Evolutionary conservation across 768 basidiomycete species (phyloP).

Genomic region (Xerocomus spinulosus): DNA sequence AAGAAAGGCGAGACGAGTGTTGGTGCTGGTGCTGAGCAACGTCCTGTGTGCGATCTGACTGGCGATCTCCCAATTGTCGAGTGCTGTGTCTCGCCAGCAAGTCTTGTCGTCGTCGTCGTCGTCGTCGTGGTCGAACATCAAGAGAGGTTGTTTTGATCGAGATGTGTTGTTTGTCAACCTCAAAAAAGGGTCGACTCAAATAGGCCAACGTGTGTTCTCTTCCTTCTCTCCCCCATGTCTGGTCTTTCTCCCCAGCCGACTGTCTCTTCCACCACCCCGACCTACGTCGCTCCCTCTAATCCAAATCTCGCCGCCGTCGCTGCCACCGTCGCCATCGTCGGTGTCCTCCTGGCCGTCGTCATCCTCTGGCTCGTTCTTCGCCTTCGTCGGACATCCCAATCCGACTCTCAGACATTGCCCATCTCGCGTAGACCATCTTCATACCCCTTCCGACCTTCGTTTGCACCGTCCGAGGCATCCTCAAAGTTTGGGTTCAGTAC

Average conservation of each 20-base stretch:
- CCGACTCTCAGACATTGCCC: neutral
- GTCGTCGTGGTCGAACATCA: neutral
- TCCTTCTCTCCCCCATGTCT: neutral
- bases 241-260: neutral
- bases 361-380: slow-evolving; percentile 25
- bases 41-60: slow-evolving; percentile 48
- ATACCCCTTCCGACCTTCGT: slow-evolving; percentile 20
- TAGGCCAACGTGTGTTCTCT: too few relatives aligned
- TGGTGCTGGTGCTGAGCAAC: slow-evolving; percentile 52
- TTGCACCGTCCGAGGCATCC: slow-evolving; percentile 21
- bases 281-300: slow-evolving; percentile 13
- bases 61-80: slow-evolving; percentile 53
- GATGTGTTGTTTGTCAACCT: neutral
- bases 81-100: slow-evolving; percentile 51
- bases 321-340: slow-evolving; percentile 23
- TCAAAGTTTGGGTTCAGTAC: slow-evolving; percentile 29
- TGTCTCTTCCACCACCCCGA: slow-evolving; percentile 5
- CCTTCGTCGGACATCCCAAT: slow-evolving; percentile 13
- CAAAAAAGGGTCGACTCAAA: too few relatives aligned
- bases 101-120: slow-evolving; percentile 31
- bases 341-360: slow-evolving; percentile 21
- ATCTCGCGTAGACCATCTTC: slow-evolving; percentile 5
- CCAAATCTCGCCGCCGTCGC: slow-evolving; percentile 22
- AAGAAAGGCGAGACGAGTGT: slow-evolving; percentile 52
- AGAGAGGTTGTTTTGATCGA: neutral